Evolutionary conservation across 2,329 filamentous ascomycete genomes (phyloP).

Genomic region (Macrophomina pseudophaseolina): DNA sequence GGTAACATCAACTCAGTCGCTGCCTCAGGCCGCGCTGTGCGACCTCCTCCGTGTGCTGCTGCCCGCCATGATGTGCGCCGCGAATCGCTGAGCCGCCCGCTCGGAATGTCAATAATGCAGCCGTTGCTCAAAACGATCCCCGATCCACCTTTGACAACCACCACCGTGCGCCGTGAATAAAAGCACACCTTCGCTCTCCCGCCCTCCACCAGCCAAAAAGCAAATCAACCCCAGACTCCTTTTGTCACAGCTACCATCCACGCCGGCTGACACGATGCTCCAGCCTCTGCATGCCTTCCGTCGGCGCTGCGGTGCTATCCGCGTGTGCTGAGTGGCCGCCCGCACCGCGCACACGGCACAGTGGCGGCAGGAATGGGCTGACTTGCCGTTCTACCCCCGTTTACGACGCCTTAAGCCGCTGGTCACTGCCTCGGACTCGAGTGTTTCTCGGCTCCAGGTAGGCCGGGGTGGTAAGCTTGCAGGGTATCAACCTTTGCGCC

Average conservation of each 20-base stretch:
- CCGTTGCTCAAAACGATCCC: slow-evolving; percentile 23
- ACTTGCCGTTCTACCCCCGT: slow-evolving; percentile 11
- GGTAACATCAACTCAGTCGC: slow-evolving; percentile 7
- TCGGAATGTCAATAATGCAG: slow-evolving; percentile 27
- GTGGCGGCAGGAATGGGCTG: slow-evolving; percentile 16
- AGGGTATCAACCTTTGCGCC: slow-evolving; percentile 9
- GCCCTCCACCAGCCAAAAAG: slow-evolving; percentile 15
- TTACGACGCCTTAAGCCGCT: slow-evolving; percentile 9
- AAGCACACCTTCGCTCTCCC: slow-evolving; percentile 1
- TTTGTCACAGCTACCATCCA: slow-evolving; percentile 22
- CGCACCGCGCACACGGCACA: slow-evolving; percentile 2
- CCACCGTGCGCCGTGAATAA: slow-evolving; percentile 21
- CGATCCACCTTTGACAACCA: slow-evolving; percentile 2
- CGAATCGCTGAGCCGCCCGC: slow-evolving; percentile 8
- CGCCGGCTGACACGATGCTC: slow-evolving; percentile 20
- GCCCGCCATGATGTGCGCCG: slow-evolving; percentile 18
- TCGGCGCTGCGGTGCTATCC: slow-evolving; percentile 13
- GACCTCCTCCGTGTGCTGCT: slow-evolving; percentile 22
- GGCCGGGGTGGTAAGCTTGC: slow-evolving; percentile 9
- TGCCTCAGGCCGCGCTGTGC: slow-evolving; percentile 21
- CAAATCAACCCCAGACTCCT: slow-evolving; percentile 23
- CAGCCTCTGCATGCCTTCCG: slow-evolving; percentile 8
- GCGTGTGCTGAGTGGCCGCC: slow-evolving; percentile 18
- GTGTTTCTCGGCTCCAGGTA: slow-evolving; percentile 17
- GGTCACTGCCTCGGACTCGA: slow-evolving; percentile 9